Percentiles rank a stretch among this genome's conserved stretches.
Conservation (phyloP, 129 eudicot species). For the Artemisia annua region DNA sequence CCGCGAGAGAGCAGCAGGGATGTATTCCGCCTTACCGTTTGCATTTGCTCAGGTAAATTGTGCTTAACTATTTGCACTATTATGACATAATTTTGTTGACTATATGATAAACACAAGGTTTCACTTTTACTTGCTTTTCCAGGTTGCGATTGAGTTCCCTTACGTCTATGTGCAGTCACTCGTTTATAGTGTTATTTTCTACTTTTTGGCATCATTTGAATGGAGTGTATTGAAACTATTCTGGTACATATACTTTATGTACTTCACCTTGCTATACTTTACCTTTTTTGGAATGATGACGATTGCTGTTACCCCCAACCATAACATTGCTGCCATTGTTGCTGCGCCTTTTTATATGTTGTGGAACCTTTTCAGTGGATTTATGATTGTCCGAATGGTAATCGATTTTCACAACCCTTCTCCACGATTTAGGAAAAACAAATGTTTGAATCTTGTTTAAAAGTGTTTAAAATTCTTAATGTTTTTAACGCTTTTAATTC, state of each 20-base stretch:
- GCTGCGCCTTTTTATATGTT: conserved; percentile 91
- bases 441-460: too few species aligned
- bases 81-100: conserved; percentile 2
- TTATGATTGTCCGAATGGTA: conserved; percentile 80
- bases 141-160: conserved; percentile 86
- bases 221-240: conserved; percentile 54
- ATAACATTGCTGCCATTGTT: conserved; percentile 74
- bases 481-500: neutral
- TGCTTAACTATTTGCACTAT: neutral
- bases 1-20: conserved; percentile 87
- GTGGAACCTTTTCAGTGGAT: conserved; percentile 96
- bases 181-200: conserved; percentile 70
- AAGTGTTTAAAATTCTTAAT: too few species aligned
- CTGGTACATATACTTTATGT: conserved; percentile 86
- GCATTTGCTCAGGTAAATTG: conserved; percentile 77
- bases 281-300: conserved; percentile 97
- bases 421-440: too few species aligned
- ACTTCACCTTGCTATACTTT: conserved; percentile 74
- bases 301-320: conserved; percentile 76
- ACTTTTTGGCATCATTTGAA: conserved; percentile 77
- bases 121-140: conserved; percentile 23
- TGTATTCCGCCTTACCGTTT: conserved; percentile 91
- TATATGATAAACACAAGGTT: neutral
- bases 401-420: neutral
- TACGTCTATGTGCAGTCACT: conserved; percentile 76